Base-by-base conservation (phyloP, 345 rosid species). In the Populus davidiana region DNA sequence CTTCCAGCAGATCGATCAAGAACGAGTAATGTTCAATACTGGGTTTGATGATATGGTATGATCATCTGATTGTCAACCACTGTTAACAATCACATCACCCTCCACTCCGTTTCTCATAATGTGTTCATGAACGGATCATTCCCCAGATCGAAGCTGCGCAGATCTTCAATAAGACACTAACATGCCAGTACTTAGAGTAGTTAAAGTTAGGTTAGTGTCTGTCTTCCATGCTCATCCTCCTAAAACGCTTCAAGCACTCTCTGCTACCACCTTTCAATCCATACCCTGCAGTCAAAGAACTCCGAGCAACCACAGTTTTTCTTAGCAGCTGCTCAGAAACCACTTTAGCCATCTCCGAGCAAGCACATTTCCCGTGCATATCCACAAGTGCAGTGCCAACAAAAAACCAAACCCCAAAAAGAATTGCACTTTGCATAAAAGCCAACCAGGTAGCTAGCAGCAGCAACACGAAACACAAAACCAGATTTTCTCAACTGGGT, bases 371-470 rank as follows among this genome's bases (percentile, higher is more conserved):
- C 52, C 88, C 92, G 73, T 91, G 87, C 93, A 93, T 83, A 70
- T 88, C 94, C 25, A 91, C 89, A n/a, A 93, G 92, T 23, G 93
- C 93, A 73, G 98, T 85, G 75, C 81, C 76, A 31, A 91, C 84
- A 79, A 81, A 89, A 81, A 83, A 75, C 52, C 77, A 54, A 85
- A 44, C 81, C 88, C 1, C 41, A 81, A 71, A 86, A 88, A 77
- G 74, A 75, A 12, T 76, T 44, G 76, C 92, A 88, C 67, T 84
- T 89, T 0, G 87, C 92, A 56, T 93, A 91, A 87, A 91, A 83
- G 8, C 89, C 47, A 0, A 86, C 86, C 5, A 88, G 81, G 78
- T 93, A 86, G 84, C 96, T 91, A 0, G 81, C 85, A 47, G 90
- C 81, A 49, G 89, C 92, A 71, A 85, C 85, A 83, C 90, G 96